Conservation (phyloP, 108 stramenopile species). For the Cyclotella baltica region DNA sequence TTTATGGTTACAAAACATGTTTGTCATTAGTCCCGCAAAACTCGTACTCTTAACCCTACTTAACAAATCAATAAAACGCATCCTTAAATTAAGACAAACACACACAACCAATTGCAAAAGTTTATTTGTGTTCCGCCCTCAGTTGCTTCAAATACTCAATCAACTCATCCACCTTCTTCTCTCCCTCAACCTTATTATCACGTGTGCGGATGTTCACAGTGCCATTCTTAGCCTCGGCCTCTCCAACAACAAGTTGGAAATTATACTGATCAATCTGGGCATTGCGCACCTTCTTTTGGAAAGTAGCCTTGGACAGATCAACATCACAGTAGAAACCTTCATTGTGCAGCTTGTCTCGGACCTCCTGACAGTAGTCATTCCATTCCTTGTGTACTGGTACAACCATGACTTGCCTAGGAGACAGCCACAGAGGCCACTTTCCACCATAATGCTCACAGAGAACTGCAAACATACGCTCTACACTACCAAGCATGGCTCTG, state of each 20-base stretch:
- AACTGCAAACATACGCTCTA: slow-evolving; percentile 99
- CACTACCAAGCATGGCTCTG: slow-evolving; percentile 98
- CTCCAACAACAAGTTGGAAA: slow-evolving; percentile 98
- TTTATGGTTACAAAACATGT: no score
- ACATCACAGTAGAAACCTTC: slow-evolving; percentile 96
- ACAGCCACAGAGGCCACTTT: slow-evolving; percentile 99
- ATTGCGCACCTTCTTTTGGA: slow-evolving; percentile 99
- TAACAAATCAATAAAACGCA: no score
- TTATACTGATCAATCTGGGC: slow-evolving; percentile 98
- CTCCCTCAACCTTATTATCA: slow-evolving; percentile 92
- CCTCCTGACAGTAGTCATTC: slow-evolving; percentile 82
- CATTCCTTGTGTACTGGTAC: slow-evolving; percentile 94
- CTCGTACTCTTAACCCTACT: no score
- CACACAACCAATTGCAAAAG: no score
- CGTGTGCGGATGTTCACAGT: slow-evolving; percentile 94
- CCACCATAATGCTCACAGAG: slow-evolving; percentile 99
- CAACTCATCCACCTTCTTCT: slow-evolving; percentile 90
- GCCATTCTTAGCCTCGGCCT: slow-evolving; percentile 86
- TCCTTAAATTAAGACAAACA: no score
- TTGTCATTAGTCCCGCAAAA: no score
- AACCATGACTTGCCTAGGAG: slow-evolving; percentile 97
- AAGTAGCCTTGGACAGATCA: slow-evolving; percentile 91
- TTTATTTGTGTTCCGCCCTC: slow-evolving; percentile 45
- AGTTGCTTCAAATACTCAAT: slow-evolving; percentile 75
- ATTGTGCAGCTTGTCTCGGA: slow-evolving; percentile 86